A percentile compares a stretch with the other conserved stretches of the same genome.
Evolutionary conservation across 805 yeast species (phyloP).

Genomic region (Barnettozyma californica): DNA sequence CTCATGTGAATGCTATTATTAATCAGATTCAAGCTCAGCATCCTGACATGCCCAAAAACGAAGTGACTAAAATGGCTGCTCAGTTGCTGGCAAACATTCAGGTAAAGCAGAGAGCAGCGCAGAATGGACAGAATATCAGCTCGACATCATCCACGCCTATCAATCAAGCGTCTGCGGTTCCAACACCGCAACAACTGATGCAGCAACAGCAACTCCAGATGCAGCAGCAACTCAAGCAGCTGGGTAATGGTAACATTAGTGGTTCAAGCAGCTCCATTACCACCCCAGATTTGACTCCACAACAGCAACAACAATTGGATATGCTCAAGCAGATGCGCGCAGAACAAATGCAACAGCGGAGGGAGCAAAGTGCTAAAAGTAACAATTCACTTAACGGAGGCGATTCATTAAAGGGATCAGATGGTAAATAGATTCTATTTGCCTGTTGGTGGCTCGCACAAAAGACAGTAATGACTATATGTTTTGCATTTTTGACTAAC

Average conservation of each 20-base stretch:
- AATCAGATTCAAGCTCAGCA: slow-evolving; percentile 61
- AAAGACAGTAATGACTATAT: neutral
- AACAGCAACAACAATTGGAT: slow-evolving; percentile 27
- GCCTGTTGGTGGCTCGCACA: too few relatives aligned
- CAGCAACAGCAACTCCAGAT: slow-evolving; percentile 29
- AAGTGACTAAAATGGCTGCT: slow-evolving; percentile 62
- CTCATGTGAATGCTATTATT: slow-evolving; percentile 61
- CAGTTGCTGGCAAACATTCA: slow-evolving; percentile 55
- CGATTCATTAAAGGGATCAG: neutral
- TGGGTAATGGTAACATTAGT: neutral
- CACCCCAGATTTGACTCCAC: slow-evolving; percentile 20
- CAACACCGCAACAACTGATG: slow-evolving; percentile 38
- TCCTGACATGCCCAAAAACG: slow-evolving; percentile 57
- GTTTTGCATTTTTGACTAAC: neutral
- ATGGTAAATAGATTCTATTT: too few relatives aligned
- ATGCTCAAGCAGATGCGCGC: slow-evolving; percentile 23
- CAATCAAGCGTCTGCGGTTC: slow-evolving; percentile 12
- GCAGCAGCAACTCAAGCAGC: slow-evolving; percentile 9
- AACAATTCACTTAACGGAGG: neutral
- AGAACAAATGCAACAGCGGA: slow-evolving; percentile 23
- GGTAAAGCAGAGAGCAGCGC: slow-evolving; percentile 31
- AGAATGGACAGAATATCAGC: neutral
- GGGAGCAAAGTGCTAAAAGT: slow-evolving; percentile 12
- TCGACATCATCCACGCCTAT: neutral
- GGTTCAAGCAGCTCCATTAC: slow-evolving; percentile 1